Evolutionary conservation across 2,329 filamentous ascomycete species (phyloP).

Genomic region (Xenosphaeropsis pyriputrescens): DNA sequence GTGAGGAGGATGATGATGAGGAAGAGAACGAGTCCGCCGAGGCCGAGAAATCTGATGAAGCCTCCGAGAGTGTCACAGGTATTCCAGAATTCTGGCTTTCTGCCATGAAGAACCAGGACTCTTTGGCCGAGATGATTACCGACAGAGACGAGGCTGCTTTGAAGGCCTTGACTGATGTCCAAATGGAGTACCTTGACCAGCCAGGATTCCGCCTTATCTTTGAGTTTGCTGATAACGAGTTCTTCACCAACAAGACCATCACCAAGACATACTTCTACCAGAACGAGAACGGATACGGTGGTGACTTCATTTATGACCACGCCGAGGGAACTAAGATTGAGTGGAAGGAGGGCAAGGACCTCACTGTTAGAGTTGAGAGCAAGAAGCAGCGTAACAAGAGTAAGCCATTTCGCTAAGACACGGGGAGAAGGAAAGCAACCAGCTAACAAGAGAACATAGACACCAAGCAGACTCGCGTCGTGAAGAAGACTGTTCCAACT

Average conservation of each 20-base stretch:
- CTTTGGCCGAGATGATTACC: constrained; percentile 95
- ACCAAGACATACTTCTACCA: constrained; percentile 99
- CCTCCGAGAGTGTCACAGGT: constrained; percentile 43
- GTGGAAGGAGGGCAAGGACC: constrained; percentile 85
- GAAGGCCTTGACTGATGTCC: constrained; percentile 79
- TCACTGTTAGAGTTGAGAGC: constrained; percentile 90
- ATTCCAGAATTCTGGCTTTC: constrained; percentile 99
- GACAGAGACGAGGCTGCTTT: constrained; percentile 91
- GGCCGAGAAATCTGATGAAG: constrained; percentile 34
- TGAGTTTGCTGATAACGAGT: constrained; percentile 89
- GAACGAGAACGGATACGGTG: constrained; percentile 95
- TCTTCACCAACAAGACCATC: constrained; percentile 93
- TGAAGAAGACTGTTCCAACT: constrained; percentile 97
- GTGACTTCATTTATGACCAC: constrained; percentile 99
- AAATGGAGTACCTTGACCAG: constrained; percentile 98
- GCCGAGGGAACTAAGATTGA: constrained; percentile 97
- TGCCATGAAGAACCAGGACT: constrained; percentile 99
- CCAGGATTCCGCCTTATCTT: constrained; percentile 98
- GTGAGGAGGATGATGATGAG: constrained; percentile 65
- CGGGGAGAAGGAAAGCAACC: neutral
- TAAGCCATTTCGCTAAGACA: constrained; percentile 30
- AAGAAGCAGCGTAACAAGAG: constrained; percentile 99
- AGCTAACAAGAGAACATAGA: constrained; percentile 33
- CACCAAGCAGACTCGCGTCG: constrained; percentile 96
- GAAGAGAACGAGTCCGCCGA: constrained; percentile 36